Percentiles rank a stretch among this genome's conserved stretches.
Evolutionary conservation across 441 rosid species (phyloP).

Genomic region (Melastoma candidum): DNA sequence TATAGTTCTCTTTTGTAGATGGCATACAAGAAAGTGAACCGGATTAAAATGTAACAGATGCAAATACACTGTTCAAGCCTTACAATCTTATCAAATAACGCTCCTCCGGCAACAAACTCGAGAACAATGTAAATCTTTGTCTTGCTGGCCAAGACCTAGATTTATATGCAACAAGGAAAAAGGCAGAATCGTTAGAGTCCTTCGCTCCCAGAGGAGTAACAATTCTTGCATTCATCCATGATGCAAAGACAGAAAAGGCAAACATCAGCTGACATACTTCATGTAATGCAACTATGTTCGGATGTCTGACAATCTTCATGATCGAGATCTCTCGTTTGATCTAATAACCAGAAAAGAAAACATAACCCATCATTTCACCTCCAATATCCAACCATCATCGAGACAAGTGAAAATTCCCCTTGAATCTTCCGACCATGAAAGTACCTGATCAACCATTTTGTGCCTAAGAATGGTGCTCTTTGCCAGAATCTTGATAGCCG

Average conservation of each 20-base stretch:
- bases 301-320: constrained; percentile 96
- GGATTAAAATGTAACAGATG: too few species aligned
- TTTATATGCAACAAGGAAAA: constrained; percentile 3
- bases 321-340: constrained; percentile 90
- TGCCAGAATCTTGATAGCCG: constrained; percentile 82
- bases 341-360: constrained; percentile 24
- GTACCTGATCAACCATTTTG: constrained; percentile 91
- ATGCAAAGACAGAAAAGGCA: constrained; percentile 10
- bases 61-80: constrained; percentile 15
- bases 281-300: constrained; percentile 65
- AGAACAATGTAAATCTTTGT: constrained; percentile 78
- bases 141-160: constrained; percentile 72
- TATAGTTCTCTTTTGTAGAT: background rate
- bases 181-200: background rate
- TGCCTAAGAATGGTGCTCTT: constrained; percentile 73
- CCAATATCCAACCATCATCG: too few species aligned
- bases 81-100: constrained; percentile 81
- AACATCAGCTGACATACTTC: constrained; percentile 37
- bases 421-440: background rate
- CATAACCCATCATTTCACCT: too few species aligned
- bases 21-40: too few species aligned
- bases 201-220: background rate
- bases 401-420: too few species aligned
- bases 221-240: background rate
- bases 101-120: constrained; percentile 92